A percentile compares a stretch with the other conserved stretches of the same genome.
These are phyloP conservation scores for Cyphellophora europaea DNA, from an alignment of 2,329 filamentous ascomycete genomes.

Conservation along the genomic window DNA sequence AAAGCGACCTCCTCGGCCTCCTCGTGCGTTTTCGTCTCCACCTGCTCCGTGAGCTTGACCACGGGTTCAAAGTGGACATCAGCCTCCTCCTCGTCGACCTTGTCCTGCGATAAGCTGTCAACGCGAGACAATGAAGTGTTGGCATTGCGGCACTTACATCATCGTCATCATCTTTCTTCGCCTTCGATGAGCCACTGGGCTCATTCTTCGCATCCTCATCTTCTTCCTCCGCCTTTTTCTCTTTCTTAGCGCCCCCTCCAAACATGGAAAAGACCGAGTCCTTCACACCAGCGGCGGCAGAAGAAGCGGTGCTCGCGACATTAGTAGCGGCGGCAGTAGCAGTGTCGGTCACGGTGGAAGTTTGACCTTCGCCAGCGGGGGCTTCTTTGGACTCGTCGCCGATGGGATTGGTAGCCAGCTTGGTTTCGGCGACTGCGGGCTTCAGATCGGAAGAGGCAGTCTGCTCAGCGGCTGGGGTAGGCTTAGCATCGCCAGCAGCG, in stretches of 20 bases:
- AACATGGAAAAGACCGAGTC: constrained; percentile 92
- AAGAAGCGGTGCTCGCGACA: constrained; percentile 13
- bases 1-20: constrained; percentile 95
- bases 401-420: background rate
- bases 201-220: constrained; percentile 76
- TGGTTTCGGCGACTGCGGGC: constrained; percentile 1
- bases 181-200: constrained; percentile 80
- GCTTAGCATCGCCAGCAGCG: constrained; percentile 12
- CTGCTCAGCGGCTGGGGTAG: constrained; percentile 15
- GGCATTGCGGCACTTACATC: constrained; percentile 29
- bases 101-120: too few relatives aligned
- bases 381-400: too few relatives aligned
- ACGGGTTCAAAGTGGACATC: constrained; percentile 98
- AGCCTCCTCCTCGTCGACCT: constrained; percentile 74
- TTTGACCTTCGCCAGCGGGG: constrained; percentile 11
- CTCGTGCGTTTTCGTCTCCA: constrained; percentile 96
- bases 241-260: constrained; percentile 92
- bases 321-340: constrained; percentile 15
- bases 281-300: constrained; percentile 19
- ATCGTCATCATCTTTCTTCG: constrained; percentile 54
- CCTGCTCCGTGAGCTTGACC: constrained; percentile 89
- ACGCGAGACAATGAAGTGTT: constrained; percentile 4
- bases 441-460: too few relatives aligned
- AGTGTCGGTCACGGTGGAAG: constrained; percentile 14
- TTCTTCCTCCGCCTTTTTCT: constrained; percentile 74